phyloP scores from a whole-genome alignment of 2,329 filamentous ascomycete species.

The Fusarium armeniacum region DNA sequence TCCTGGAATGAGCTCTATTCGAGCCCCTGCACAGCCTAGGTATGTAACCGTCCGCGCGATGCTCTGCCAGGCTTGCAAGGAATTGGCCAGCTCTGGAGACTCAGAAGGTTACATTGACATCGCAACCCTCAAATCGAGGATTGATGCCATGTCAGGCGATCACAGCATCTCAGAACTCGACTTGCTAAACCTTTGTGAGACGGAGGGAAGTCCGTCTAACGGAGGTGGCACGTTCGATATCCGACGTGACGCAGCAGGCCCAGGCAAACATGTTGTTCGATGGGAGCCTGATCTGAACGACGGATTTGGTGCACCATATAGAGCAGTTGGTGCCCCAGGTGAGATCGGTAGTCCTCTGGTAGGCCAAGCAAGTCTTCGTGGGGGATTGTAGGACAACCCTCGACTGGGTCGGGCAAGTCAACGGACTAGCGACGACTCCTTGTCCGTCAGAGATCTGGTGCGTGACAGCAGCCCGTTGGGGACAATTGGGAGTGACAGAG shows the following conservation, averaged over 20 bases:
- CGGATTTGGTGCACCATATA: slow-evolving; percentile 57
- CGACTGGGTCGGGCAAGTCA: slow-evolving; percentile 16
- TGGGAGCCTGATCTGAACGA: slow-evolving; percentile 68
- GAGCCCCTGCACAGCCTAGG: slow-evolving; percentile 67
- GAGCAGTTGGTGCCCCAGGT: slow-evolving; percentile 70
- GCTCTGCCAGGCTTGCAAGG: slow-evolving; percentile 83
- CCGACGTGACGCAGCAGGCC: slow-evolving; percentile 62
- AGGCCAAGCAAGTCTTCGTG: slow-evolving; percentile 57
- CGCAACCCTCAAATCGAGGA: slow-evolving; percentile 73
- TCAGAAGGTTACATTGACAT: slow-evolving; percentile 79
- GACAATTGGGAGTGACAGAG: slow-evolving; percentile 17
- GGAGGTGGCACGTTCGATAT: slow-evolving; percentile 91
- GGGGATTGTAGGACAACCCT: slow-evolving; percentile 52
- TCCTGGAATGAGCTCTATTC: slow-evolving; percentile 50
- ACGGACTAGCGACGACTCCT: slow-evolving; percentile 15
- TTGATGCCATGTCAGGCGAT: slow-evolving; percentile 68
- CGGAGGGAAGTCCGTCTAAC: slow-evolving; percentile 86
- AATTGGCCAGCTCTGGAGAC: slow-evolving; percentile 60
- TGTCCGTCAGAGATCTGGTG: slow-evolving; percentile 32
- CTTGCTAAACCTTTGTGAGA: slow-evolving; percentile 88
- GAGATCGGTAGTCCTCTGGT: slow-evolving; percentile 78
- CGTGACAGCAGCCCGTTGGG: slow-evolving; percentile 31
- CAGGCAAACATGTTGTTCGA: slow-evolving; percentile 61
- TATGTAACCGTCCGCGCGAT: slow-evolving; percentile 78
- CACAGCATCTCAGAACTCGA: slow-evolving; percentile 67